Base-by-base conservation (phyloP, 2,329 filamentous ascomycete genomes). In the Hypoxylon sp. region DNA sequence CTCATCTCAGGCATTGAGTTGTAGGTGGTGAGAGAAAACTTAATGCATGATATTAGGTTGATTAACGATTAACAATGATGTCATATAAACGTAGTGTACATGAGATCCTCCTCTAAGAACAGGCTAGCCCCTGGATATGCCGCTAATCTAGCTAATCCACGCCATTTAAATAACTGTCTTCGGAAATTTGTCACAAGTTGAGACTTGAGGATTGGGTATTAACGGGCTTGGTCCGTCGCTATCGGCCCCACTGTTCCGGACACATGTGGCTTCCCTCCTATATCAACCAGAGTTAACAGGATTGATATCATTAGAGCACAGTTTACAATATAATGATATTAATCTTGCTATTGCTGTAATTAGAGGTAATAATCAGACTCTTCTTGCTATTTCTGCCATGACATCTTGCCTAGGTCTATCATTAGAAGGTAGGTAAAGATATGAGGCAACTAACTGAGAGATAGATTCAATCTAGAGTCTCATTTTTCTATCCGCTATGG, bases 71-170 rank as follows among this genome's bases (percentile, higher is more conserved):
- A 48, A 17, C 33, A 7, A 62, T 56, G 30, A 62, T 56, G 60
- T 56, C 49, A 55, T 14, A 55, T 22, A 49, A 20, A 62, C 59
- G 59, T 55, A 33, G 22, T 8, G 13, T 6, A 46, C 40, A 35
- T 61, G 25, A 27, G 17, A 5, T 25, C 33, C 31, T 7, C 3
- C 17, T 46, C 14, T 20, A 27, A 10, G 27, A 2, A 48, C 14
- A 7, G 14, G n/a, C 37, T 42, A 5, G 2, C 5, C 5, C 14
- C 37, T 7, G 14, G 37, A 17, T 17, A 42, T 17, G 3, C 37
- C 37, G 6, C 37, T 17, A 42, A 42, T 42, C 14, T 14, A 17
- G 6, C 37, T 17, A 42, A 42, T 42, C 14, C 37, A 17, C n/a
- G 3, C 37, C 37, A 17, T 42, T n/a, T 13, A 37, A 14, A 14